Base-by-base conservation (phyloP, 2,329 filamentous ascomycete species). In the Atkinsonella texensis region DNA sequence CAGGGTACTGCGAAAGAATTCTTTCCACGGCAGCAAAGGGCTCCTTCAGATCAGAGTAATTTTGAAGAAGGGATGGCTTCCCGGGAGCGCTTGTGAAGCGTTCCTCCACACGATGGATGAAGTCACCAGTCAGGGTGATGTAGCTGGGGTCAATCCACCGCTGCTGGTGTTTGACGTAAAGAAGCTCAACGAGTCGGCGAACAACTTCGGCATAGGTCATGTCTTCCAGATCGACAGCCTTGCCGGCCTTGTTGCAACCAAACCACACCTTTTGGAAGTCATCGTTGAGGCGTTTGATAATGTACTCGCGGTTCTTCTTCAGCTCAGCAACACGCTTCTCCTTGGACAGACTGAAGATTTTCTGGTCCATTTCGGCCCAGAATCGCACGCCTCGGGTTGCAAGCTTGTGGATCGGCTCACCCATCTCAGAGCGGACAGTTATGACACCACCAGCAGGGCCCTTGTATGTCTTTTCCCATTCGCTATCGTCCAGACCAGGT, bases 241-340 rank as follows among this genome's bases (percentile, higher is more conserved):
- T 76, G 50, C 89, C 88, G 48, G 78, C 78, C 63, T 83, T 81
- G 73, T 95, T 93, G 59, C 84, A 82, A 51, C 89, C 90, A 62
- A 96, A 96, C 90, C 90, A 96, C 11, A 94, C 88, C 74, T 95
- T 95, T 61, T 95, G 89, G 76, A 90, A 96, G 67, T 96, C 89
- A 57, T 90, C 89, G 63, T 96, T 96, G 60, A 96, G 81, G 69
- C 91, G 93, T 75, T 90, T 85, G 72, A 96, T 95, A 68, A 95
- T 95, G 71, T 95, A 85, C 47, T 88, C 83, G 49, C 87, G 84
- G 65, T 87, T 84, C 73, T 93, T 94, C 74, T 89, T 88, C 42
- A 96, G 77, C 70, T 93, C 89, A 2, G 85, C 78, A 20, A 95
- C 75, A 42, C 89, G 84, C 76, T 96, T 95, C 64, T 91, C 89